phyloP scores from a whole-genome alignment of 306 rosid species.

The Quercus agrifolia region DNA sequence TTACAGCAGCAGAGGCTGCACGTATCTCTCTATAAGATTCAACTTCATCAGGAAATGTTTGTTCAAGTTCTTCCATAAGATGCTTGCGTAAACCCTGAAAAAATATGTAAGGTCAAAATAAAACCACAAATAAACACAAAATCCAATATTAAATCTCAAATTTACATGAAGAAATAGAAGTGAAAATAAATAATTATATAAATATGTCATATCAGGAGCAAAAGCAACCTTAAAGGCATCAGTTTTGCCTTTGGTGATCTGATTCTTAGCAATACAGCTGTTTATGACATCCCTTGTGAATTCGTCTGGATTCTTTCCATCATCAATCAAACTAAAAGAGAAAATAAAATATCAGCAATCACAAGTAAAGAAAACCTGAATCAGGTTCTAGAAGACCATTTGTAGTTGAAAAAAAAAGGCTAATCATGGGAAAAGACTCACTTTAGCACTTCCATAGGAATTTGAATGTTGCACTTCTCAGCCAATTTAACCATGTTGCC shows the following conservation, averaged over 20 bases:
- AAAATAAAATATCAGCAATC: conserved; percentile 15
- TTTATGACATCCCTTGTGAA: conserved; percentile 86
- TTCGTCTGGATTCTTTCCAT: conserved; percentile 97
- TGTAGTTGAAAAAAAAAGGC: conserved; percentile 1
- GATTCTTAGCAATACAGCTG: conserved; percentile 89
- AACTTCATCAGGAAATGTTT: conserved; percentile 78
- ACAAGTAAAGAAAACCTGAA: not conserved
- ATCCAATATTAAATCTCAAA: conserved; percentile 18
- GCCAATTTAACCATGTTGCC: conserved; percentile 81
- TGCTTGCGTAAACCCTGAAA: conserved; percentile 71
- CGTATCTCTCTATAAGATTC: conserved; percentile 82
- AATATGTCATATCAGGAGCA: conserved; percentile 7
- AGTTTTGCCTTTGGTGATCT: conserved; percentile 86
- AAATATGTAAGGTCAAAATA: not conserved
- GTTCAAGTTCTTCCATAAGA: conserved; percentile 90
- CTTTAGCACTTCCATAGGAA: conserved; percentile 96
- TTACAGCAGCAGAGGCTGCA: conserved; percentile 91
- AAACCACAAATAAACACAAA: conserved; percentile 15
- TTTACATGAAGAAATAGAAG: not conserved
- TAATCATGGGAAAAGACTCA: conserved; percentile 40
- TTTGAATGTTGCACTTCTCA: conserved; percentile 87
- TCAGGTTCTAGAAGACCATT: conserved; percentile 5
- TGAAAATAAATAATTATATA: not conserved
- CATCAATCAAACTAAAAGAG: conserved; percentile 73
- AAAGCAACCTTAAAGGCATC: conserved; percentile 76